A percentile compares a stretch with the other conserved stretches of the same genome.
Conservation (phyloP, 2,329 filamentous ascomycete genomes). For the Bipolaris cookei region DNA sequence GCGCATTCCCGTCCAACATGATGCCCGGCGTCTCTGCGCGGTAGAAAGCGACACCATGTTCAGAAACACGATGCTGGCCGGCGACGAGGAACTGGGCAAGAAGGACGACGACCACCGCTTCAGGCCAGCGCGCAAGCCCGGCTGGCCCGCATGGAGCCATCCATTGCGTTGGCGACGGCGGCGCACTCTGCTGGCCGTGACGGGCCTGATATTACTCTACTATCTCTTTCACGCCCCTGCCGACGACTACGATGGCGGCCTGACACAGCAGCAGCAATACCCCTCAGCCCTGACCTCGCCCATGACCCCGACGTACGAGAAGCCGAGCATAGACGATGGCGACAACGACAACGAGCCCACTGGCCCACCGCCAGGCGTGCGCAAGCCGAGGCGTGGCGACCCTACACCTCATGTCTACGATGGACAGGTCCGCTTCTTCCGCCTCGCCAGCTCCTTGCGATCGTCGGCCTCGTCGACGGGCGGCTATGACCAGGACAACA, state of each 20-base stretch:
- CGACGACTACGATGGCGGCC: neutral
- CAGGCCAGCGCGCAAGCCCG: slow-evolving; percentile 49
- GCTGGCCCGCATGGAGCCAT: slow-evolving; percentile 27
- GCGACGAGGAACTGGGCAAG: slow-evolving; percentile 69
- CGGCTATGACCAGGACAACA: slow-evolving; percentile 62
- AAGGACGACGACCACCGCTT: slow-evolving; percentile 65
- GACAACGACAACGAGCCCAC: slow-evolving; percentile 20
- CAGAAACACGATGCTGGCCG: slow-evolving; percentile 54
- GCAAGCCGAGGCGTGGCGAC: slow-evolving; percentile 23
- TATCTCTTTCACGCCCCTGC: slow-evolving; percentile 61
- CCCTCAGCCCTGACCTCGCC: slow-evolving; percentile 7
- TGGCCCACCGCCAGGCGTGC: slow-evolving; percentile 38
- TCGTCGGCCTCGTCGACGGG: slow-evolving; percentile 59
- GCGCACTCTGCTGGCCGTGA: slow-evolving; percentile 50
- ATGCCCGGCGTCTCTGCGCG: slow-evolving; percentile 40
- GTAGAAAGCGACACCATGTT: slow-evolving; percentile 40
- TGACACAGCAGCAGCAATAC: neutral
- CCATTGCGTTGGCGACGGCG: slow-evolving; percentile 57
- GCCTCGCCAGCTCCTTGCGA: slow-evolving; percentile 69
- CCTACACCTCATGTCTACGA: slow-evolving; percentile 58
- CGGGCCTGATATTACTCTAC: slow-evolving; percentile 61
- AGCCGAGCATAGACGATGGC: slow-evolving; percentile 10
- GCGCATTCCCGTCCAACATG: slow-evolving; percentile 14
- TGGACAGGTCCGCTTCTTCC: slow-evolving; percentile 72
- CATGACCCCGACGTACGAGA: slow-evolving; percentile 16